phyloP scores from a whole-genome alignment of 306 rosid genomes.

The Castanea crenata region DNA sequence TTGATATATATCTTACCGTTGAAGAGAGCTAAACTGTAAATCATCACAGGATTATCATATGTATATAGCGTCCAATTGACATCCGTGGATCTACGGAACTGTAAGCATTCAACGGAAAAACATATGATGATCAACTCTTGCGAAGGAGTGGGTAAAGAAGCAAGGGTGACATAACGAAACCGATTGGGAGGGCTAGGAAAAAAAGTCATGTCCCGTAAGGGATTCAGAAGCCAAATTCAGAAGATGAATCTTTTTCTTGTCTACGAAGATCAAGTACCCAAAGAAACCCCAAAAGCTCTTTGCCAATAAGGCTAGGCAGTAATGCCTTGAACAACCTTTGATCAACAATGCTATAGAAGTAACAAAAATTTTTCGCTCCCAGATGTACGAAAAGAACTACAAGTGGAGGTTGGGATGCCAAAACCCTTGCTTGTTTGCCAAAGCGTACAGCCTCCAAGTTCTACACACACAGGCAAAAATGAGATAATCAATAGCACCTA shows the following conservation, averaged over 20 bases:
- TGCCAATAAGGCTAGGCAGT: neutral
- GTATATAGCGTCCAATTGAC: neutral
- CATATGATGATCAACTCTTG: neutral
- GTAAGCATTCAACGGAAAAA: neutral
- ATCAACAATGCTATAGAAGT: neutral
- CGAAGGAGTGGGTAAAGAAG: neutral
- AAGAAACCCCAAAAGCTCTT: neutral
- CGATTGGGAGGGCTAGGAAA: neutral
- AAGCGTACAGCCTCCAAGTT: neutral
- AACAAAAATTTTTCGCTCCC: neutral
- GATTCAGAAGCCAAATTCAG: neutral
- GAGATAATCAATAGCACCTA: neutral
- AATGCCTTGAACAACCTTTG: neutral
- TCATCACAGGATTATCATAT: neutral
- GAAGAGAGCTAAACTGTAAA: neutral
- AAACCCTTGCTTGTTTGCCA: neutral
- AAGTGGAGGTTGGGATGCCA: neutral
- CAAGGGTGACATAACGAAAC: neutral
- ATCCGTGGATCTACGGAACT: neutral
- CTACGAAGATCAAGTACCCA: neutral
- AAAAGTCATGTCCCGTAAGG: neutral
- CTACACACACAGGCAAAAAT: neutral
- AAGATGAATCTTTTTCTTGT: neutral
- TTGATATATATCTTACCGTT: neutral
- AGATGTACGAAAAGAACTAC: neutral